Base-by-base conservation (phyloP, 2,329 filamentous ascomycete species). In the Epichloe coenophiala region DNA sequence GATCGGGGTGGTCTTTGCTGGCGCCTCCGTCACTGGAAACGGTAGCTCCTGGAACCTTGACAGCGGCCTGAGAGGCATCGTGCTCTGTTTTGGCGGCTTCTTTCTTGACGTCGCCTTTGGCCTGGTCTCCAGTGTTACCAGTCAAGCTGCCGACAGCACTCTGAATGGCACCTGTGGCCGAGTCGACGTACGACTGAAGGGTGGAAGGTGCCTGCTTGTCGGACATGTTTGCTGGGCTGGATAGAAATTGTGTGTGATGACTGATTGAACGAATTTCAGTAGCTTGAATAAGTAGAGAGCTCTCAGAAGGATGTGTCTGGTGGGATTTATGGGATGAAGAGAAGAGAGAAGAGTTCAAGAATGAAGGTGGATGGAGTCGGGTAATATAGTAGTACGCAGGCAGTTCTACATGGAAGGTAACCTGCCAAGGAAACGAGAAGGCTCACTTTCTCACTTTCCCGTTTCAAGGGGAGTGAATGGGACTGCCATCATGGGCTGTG, bases 131-230 rank as follows among this genome's bases (percentile, higher is more conserved):
- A n/a, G 36, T n/a, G 7, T 38, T 38, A n/a, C 69, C 89, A 9
- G 86, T 90, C 51, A 95, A 54, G 54, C 72, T 77, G 56, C 88
- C 87, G 47, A 93, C 59, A 47, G 76, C 80, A 55, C 76, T 84
- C 69, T 95, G 88, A 48, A 83, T 78, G 50, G 81, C 73, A 58
- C 86, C 87, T 38, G 81, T 76, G 60, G 85, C 86, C 13, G 78
- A 77, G 75, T 90, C 84, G 59, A 87, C 63, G 70, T 83, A 83
- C 51, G 86, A 85, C 75, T 91, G 79, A 62, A 90, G 76, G 56
- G 89, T 93, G 55, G 88, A 94, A 58, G 84, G 58, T 47, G 56
- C 51, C 40, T 50, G 51, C 51, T 63, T 60, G 56, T 63, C 62
- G 56, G 61, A 56, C 62, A 67, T 63, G 39, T 37, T 51, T 47